Conservation (phyloP, 2,329 filamentous ascomycete genomes). For the Epichloe gansuensis region DNA sequence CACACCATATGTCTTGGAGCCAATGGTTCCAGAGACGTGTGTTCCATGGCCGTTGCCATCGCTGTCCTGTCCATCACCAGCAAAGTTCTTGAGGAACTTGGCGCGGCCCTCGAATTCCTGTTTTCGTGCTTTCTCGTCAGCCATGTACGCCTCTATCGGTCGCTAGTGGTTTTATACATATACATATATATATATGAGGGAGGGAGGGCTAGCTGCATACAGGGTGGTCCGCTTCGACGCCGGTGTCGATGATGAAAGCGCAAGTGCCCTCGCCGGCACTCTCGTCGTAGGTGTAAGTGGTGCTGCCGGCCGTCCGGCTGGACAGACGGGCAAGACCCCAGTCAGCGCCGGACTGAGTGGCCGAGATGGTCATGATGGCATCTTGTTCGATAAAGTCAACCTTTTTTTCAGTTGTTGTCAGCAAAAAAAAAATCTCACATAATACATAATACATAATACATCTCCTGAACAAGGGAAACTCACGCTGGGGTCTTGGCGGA, state of each 20-base stretch:
- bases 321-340: conserved; percentile 31
- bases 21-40: conserved; percentile 34
- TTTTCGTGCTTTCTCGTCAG: background rate
- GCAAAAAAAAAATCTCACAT: background rate
- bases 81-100: conserved; percentile 25
- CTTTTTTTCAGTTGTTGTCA: conserved; percentile 2
- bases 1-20: conserved; percentile 29
- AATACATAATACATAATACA: background rate
- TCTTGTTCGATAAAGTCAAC: conserved; percentile 30
- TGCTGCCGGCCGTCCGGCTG: conserved; percentile 14
- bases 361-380: conserved; percentile 38
- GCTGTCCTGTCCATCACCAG: conserved; percentile 19
- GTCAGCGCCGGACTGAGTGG: conserved; percentile 25
- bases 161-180: background rate
- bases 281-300: conserved; percentile 25
- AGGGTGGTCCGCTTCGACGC: conserved; percentile 23
- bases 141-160: background rate
- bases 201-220: conserved; percentile 14
- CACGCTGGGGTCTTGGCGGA: conserved; percentile 16
- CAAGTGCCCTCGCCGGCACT: conserved; percentile 27
- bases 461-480: background rate
- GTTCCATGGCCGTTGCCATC: conserved; percentile 36
- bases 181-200: too few relatives aligned
- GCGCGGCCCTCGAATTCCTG: conserved; percentile 31
- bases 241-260: conserved; percentile 34